Evolutionary conservation across 495 filamentous ascomycete genomes (phyloP), one percentile per base, ranked within the genome.

Genomic region (Cladorrhinum samala): DNA sequence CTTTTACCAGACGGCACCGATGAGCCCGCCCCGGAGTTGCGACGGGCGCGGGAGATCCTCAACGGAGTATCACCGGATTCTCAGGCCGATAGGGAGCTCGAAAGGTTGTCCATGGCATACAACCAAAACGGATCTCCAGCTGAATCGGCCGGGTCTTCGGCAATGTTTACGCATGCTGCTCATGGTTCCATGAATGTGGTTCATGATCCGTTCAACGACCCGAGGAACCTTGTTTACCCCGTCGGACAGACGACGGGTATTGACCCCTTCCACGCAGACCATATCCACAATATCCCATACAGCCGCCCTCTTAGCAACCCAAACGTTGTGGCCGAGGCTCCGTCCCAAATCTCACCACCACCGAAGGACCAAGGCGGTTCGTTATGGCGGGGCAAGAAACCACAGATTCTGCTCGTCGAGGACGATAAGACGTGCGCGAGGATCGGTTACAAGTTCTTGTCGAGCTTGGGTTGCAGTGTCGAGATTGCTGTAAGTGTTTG

Each of bases 351-450:
- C 9, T 52, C 61, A 16, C 55, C 61, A 6, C 57, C 65, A 21
- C 49, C 57, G 18, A 69, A 66, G 44, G 69, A 72, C 19, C 63
- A 66, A 25, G 49, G 50, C 3, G 60, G 62, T 16, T 71, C 72
- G 13, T 43, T 45, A 69, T 97, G 91, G 91, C 72, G 76, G n/a
- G 71, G 83, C 17, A 83, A 85, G 57, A 84, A 85, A 57, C 93
- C 93, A 0, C 81, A 85, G 48, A 90, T 98, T 53, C 74, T 98
- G 52, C 78, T 98, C 40, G 93, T 98, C 30, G 93, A 98, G 66
- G 93, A 98, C 66, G 93, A 98, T 68, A 85, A 83, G 46, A 96
- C 91, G 2, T 97, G 93, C 67, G 83, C 91, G 30, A 80, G 92
- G 48, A 96, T 98, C 57, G 93, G 94, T 33, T 84, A 88, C 44